Conservation (phyloP, 164 flowering plant genomes). For the Paratinospora sagittata region DNA sequence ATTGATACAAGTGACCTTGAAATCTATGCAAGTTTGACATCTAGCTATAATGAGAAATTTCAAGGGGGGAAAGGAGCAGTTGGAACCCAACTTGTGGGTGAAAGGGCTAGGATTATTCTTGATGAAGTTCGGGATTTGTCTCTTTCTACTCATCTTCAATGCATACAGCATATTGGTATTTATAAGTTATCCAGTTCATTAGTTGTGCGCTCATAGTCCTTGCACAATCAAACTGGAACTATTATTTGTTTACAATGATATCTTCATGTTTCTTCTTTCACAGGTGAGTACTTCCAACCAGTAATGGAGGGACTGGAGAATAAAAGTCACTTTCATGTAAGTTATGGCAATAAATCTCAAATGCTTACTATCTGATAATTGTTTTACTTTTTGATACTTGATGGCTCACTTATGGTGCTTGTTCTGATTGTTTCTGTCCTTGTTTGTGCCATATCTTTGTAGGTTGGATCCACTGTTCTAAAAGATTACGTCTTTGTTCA, state of each 20-base stretch:
- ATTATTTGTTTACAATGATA: neutral
- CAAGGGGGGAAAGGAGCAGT: constrained; percentile 53
- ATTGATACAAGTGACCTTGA: constrained; percentile 73
- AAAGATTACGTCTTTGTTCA: constrained; percentile 72
- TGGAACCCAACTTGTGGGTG: constrained; percentile 77
- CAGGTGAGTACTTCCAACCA: constrained; percentile 74
- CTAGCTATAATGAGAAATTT: constrained; percentile 41
- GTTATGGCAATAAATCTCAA: constrained; percentile 19
- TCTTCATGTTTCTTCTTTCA: constrained; percentile 1
- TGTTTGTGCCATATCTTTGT: constrained; percentile 15
- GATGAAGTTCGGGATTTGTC: constrained; percentile 66
- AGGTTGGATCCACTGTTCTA: constrained; percentile 78
- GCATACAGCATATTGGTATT: constrained; percentile 72
- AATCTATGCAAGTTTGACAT: constrained; percentile 57
- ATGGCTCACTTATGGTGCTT: neutral
- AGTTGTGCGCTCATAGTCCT: neutral
- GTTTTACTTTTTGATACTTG: neutral
- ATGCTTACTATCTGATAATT: too few species aligned
- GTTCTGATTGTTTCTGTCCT: neutral
- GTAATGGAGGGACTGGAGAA: constrained; percentile 57
- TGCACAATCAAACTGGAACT: neutral
- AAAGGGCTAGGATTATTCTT: constrained; percentile 81
- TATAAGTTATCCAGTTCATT: constrained; percentile 16
- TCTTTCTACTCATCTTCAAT: constrained; percentile 55
- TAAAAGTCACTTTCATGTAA: constrained; percentile 48